phyloP scores from a whole-genome alignment of 2,329 filamentous ascomycete species.

The Akanthomyces uredinophilus region DNA sequence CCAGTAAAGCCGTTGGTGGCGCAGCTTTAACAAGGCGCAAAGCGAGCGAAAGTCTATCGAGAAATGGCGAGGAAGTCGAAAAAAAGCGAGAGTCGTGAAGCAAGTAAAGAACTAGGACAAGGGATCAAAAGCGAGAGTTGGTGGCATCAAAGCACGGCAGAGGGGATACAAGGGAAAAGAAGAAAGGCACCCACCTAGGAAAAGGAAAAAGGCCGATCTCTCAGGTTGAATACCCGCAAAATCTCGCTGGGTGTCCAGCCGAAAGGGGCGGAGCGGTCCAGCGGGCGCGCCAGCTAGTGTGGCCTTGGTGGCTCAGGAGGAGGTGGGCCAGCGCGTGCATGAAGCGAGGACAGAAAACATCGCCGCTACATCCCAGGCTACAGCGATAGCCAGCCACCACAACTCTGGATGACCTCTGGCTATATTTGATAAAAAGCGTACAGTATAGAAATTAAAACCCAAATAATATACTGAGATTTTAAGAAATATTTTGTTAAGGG shows the following conservation, averaged over 20 bases:
- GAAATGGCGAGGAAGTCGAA: not conserved
- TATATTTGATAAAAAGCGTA: no score
- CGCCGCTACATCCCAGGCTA: no score
- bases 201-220: not conserved
- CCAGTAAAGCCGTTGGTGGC: not conserved
- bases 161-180: not conserved
- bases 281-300: not conserved
- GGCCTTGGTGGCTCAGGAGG: not conserved
- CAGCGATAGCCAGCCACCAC: no score
- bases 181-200: not conserved
- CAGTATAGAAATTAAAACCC: no score
- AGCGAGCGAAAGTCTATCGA: not conserved
- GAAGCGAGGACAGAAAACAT: no score
- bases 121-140: slow-evolving; percentile 3
- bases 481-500: no score
- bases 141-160: not conserved
- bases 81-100: slow-evolving; percentile 4
- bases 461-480: no score
- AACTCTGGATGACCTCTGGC: no score
- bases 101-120: not conserved
- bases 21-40: not conserved
- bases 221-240: not conserved
- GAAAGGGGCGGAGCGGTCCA: slow-evolving; percentile 10
- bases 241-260: not conserved
- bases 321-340: not conserved